Percentiles rank a stretch among this genome's conserved stretches.
These are phyloP conservation scores for Brettanomyces bruxellensis DNA, from an alignment of 805 yeast genomes.

Conservation along the genomic window DNA sequence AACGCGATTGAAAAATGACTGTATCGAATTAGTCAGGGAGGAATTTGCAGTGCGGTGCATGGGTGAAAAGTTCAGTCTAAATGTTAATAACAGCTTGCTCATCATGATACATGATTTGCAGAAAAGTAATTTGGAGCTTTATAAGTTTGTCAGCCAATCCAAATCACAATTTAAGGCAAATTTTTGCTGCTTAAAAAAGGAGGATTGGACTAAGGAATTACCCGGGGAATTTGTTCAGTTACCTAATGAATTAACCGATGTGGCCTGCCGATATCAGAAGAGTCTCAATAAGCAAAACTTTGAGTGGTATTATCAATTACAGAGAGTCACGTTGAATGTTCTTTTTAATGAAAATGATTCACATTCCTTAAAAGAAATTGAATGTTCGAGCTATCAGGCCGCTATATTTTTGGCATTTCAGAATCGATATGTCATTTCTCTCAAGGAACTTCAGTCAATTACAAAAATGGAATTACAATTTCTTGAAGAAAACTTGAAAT, in stretches of 20 bases:
- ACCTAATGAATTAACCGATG: constrained; percentile 6
- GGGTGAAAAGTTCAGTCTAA: not conserved
- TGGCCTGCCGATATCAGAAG: constrained; percentile 7
- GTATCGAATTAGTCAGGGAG: not conserved
- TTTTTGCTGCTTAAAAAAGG: constrained; percentile 6
- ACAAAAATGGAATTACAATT: constrained; percentile 23
- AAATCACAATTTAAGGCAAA: not conserved
- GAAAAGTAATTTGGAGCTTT: not conserved
- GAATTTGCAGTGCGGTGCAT: not conserved
- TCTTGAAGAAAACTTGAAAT: not conserved
- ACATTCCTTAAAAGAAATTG: constrained; percentile 9
- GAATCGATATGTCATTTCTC: constrained; percentile 13
- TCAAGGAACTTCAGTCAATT: constrained; percentile 15
- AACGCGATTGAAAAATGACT: not conserved
- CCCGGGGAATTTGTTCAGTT: constrained; percentile 10
- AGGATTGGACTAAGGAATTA: constrained; percentile 17
- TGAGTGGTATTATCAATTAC: constrained; percentile 36
- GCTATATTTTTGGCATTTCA: constrained; percentile 31
- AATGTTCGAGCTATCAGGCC: constrained; percentile 37
- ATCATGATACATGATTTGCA: not conserved
- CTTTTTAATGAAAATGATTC: constrained; percentile 22
- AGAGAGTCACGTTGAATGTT: constrained; percentile 28
- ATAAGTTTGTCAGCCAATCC: not conserved
- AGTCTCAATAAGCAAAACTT: constrained; percentile 10
- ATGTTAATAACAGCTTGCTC: not conserved